Base-by-base conservation (phyloP, 768 basidiomycete genomes). In the Favolaschia claudopus region DNA sequence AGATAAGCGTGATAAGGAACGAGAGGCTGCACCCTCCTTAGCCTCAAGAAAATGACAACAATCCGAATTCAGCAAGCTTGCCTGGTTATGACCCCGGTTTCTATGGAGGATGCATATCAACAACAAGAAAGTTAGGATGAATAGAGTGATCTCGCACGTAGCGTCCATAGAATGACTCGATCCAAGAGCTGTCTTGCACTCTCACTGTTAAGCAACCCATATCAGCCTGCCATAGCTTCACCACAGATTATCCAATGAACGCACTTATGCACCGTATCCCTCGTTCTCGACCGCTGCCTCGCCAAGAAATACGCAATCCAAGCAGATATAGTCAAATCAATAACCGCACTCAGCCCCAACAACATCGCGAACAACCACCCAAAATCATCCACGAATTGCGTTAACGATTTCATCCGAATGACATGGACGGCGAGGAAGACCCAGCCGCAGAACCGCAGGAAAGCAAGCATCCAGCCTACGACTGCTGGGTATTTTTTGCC, bases 1-100 rank as follows among this genome's bases (percentile, higher is more conserved):
- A 64, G 10, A 60, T 52, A 12, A 64, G 27, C 19, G 55, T 57
- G 33, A 52, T 31, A 27, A 64, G 51, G 34, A 64, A 64, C 6
- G 63, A 56, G 49, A 64, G 44, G 34, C 63, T 64, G 20, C 40
- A 6, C 14, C 33, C 2, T 17, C n/a, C 7, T 49, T 19, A 45
- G 44, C 22, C 14, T 20, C 17, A 31, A 3, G 13, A 10, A 33
- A n/a, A 4, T 20, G 38, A 4, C 2, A 6, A 39, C 37, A 22
- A 15, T 10, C n/a, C n/a, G n/a, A n/a, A n/a, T 47, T 25, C 9
- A 9, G 20, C 13, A 19, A 20, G 17, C 14, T 17, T 45, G 42
- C 62, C 62, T 64, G 12, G 63, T 64, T n/a, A 64, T 64, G 19
- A 64, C 63, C 13, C 63, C 63, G 20, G 63, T 64, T 57, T 64